These are phyloP conservation scores for Forsythia viridissima DNA, from an alignment of 257 asterid genomes.

Conservation along the genomic window DNA sequence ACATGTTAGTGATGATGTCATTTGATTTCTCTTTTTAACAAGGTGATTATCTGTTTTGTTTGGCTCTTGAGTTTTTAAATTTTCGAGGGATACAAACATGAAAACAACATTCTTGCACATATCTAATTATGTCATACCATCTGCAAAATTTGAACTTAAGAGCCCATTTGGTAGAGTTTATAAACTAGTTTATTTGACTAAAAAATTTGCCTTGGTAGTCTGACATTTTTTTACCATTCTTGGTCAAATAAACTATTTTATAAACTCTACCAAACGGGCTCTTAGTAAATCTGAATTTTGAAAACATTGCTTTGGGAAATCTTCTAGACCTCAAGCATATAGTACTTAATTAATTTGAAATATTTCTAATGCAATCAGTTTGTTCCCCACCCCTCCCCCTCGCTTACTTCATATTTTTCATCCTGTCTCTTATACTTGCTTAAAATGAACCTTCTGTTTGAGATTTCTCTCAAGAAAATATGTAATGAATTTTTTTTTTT, in stretches of 20 bases:
- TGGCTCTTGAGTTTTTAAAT: not conserved
- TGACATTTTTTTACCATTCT: too few species aligned
- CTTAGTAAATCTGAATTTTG: not conserved
- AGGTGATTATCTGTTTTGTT: not conserved
- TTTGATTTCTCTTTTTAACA: not conserved
- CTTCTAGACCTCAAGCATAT: not conserved
- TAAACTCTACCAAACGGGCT: too few species aligned
- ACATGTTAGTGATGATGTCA: not conserved
- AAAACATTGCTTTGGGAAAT: not conserved
- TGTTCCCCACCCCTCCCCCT: not conserved
- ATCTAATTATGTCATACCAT: not conserved
- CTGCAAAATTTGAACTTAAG: not conserved
- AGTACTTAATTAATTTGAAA: not conserved
- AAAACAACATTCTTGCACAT: not conserved
- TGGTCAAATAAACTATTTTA: too few species aligned
- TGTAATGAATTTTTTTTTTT: too few species aligned
- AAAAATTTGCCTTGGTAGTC: too few species aligned
- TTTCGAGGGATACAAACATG: not conserved
- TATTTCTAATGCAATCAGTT: not conserved
- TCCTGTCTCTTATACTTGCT: not conserved
- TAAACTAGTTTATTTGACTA: too few species aligned
- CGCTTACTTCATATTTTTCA: not conserved
- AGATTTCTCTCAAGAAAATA: not conserved
- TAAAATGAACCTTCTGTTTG: not conserved
- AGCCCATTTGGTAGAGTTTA: too few species aligned